Percentiles rank a stretch among this genome's conserved stretches.
These are phyloP conservation scores for Coniferiporia sulphurascens DNA, from an alignment of 1,284 basidiomycete species.

Conservation along the genomic window DNA sequence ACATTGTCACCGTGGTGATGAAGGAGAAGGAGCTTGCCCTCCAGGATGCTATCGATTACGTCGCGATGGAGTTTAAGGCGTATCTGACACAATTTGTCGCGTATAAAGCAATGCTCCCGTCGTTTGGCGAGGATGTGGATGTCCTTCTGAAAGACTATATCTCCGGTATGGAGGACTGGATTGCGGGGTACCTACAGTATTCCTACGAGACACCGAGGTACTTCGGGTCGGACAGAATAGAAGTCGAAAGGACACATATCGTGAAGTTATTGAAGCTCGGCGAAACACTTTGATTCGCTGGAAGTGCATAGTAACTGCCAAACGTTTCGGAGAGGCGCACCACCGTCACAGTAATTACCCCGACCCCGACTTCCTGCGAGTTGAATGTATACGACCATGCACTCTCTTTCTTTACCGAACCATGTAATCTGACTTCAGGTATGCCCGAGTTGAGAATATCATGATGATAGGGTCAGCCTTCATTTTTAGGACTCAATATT, in stretches of 20 bases:
- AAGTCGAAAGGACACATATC: conserved; percentile 32
- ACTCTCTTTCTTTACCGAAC: no score
- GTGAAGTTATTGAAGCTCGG: not conserved
- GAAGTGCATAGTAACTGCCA: no score
- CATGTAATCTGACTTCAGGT: no score
- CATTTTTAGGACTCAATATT: no score
- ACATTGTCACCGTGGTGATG: conserved; percentile 64
- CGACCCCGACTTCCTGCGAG: no score
- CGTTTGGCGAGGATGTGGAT: conserved; percentile 9
- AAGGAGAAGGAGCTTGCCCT: conserved; percentile 43
- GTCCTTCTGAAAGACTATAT: conserved; percentile 44
- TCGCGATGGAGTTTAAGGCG: conserved; percentile 48
- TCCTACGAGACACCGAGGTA: conserved; percentile 57
- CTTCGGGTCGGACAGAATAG: conserved; percentile 43
- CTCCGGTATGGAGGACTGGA: conserved; percentile 45
- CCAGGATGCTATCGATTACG: conserved; percentile 55
- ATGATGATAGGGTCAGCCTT: no score
- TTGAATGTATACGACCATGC: no score
- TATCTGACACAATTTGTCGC: conserved; percentile 44
- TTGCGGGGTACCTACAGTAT: conserved; percentile 47
- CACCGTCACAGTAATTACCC: no score
- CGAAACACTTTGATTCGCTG: not conserved
- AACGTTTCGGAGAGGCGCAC: no score
- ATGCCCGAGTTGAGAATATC: no score
- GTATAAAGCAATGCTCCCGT: conserved; percentile 29